Conservation (phyloP, 1,284 basidiomycete genomes). For the Coniophora puteana region DNA sequence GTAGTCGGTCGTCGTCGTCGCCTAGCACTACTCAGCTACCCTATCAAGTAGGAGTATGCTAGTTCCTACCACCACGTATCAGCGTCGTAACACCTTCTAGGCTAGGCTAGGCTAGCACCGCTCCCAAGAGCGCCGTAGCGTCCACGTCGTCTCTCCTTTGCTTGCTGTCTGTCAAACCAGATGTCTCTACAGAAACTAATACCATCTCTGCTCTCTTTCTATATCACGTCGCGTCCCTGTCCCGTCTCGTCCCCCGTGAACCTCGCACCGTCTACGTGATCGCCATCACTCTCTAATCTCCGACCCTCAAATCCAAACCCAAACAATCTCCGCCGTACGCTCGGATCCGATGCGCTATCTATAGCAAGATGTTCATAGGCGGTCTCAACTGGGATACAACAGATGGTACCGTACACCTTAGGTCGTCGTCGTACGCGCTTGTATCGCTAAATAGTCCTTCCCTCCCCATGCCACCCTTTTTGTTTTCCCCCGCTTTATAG, state of each 20-base stretch:
- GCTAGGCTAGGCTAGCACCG: constrained; percentile 69
- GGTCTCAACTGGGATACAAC: constrained; percentile 97
- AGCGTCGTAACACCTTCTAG: constrained; percentile 49
- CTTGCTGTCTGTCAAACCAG: constrained; percentile 58
- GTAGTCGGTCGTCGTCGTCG: constrained; percentile 53
- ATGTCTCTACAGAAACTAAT: constrained; percentile 81
- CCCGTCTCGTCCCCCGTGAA: constrained; percentile 32
- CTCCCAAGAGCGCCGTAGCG: constrained; percentile 68
- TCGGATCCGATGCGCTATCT: constrained; percentile 26
- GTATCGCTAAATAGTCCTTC: constrained; percentile 35
- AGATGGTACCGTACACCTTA: constrained; percentile 84
- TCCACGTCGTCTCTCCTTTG: constrained; percentile 51
- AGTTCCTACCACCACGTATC: too few species aligned
- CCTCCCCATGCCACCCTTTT: constrained; percentile 29
- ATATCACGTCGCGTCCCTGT: constrained; percentile 27
- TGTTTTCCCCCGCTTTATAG: constrained; percentile 39
- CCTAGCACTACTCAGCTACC: constrained; percentile 63
- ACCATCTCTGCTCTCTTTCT: constrained; percentile 43
- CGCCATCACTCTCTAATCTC: constrained; percentile 8
- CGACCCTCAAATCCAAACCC: too few species aligned
- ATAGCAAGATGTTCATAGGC: constrained; percentile 97
- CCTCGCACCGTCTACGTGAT: constrained; percentile 17
- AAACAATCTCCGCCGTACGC: constrained; percentile 21
- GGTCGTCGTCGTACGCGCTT: constrained; percentile 29
- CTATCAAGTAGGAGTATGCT: too few species aligned